A percentile compares a stretch with the other conserved stretches of the same genome.
Conservation (phyloP, 2,329 filamentous ascomycete genomes). For the Proliferodiscus dingleyae region DNA sequence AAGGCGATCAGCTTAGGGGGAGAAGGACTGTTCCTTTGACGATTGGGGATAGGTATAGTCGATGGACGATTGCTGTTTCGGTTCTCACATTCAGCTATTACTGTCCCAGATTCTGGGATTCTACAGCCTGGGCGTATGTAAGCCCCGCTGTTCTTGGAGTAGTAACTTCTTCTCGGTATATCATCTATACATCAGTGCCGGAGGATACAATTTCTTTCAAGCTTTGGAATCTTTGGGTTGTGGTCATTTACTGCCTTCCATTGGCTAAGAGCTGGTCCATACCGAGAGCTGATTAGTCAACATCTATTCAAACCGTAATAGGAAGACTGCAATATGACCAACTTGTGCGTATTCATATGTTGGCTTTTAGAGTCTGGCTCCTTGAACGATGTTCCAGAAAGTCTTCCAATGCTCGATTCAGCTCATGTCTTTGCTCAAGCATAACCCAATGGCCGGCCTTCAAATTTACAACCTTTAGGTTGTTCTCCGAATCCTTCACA, state of each 20-base stretch:
- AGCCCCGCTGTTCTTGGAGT: background rate
- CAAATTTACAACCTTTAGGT: constrained; percentile 14
- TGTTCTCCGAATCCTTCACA: constrained; percentile 3
- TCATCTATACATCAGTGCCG: background rate
- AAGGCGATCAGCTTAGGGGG: constrained; percentile 23
- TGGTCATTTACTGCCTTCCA: constrained; percentile 6
- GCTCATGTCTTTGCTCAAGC: constrained; percentile 17
- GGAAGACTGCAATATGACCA: no score
- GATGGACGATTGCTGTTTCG: constrained; percentile 22
- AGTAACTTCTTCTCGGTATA: background rate
- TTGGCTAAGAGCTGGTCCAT: no score
- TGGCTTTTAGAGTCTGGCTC: background rate
- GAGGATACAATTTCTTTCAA: constrained; percentile 7
- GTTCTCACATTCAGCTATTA: constrained; percentile 11
- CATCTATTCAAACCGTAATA: no score
- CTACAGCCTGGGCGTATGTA: background rate
- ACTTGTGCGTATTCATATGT: no score
- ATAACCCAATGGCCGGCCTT: constrained; percentile 24
- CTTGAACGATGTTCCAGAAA: constrained; percentile 6
- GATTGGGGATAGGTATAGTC: constrained; percentile 14
- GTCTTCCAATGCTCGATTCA: constrained; percentile 9
- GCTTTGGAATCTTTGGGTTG: constrained; percentile 12
- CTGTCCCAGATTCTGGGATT: constrained; percentile 6
- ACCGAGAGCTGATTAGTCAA: no score
- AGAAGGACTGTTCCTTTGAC: constrained; percentile 24